Base-by-base conservation (phyloP, 2,329 filamentous ascomycete species). In the Cladosporium sp. region DNA sequence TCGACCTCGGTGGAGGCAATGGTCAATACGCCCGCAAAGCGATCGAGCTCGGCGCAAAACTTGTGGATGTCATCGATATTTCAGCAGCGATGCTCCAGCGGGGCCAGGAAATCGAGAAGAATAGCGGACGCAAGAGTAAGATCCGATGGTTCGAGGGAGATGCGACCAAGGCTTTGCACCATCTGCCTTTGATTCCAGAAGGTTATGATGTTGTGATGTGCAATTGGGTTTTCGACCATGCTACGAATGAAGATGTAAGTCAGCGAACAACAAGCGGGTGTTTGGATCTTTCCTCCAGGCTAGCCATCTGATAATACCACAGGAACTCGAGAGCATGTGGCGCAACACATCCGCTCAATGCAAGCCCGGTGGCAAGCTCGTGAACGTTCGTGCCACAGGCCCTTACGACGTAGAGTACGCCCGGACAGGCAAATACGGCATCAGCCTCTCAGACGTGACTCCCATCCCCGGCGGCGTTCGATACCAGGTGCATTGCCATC, bases 201-300 rank as follows among this genome's bases (percentile, higher is more conserved):
- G 42, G 52, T n/a, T 58, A 58, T 30, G 56, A 58, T 45, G 18
- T 58, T 11, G 51, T 58, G 12, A 49, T 58, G 35, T 52, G 49
- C 9, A 51, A 51, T 7, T 58, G 54, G 51, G 19, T 49, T 8
- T 58, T 56, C 16, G 56, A 55, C 13, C 49, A 54, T 30, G 50
- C 49, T 16, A 50, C 49, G 3, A 48, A 51, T 29, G 32, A 51
- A 3, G 49, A 55, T 12, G 51, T 51, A n/a, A 39, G 43, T 16
- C 8, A 4, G 9, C 16, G 16, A 27, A 16, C 35, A 11, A 4
- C 5, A 9, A 38, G 15, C 35, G 3, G 9, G 22, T 5, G 9
- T 4, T 27, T 4, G 9, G 9, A 27, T 9, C 9, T 5, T 27
- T 9, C 9, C 22, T 27, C 9, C 5, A 27, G 9, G 9, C 9